A percentile compares a stretch with the other conserved stretches of the same genome.
Conservation (phyloP, 371 early-diverging fungal species). For the Mucor sp. region DNA sequence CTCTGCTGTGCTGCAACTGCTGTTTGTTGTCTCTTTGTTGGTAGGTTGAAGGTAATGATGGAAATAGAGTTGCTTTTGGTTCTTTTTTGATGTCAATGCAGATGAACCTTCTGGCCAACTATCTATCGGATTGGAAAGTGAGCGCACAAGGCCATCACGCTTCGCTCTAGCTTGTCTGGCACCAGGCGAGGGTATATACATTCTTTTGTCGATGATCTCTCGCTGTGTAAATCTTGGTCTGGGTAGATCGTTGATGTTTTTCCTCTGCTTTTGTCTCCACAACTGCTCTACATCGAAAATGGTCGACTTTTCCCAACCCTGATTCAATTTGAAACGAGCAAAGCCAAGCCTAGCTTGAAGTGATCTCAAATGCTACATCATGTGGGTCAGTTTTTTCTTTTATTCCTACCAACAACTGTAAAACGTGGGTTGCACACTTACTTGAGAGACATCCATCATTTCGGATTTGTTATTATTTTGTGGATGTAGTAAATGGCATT, state of each 20-base stretch:
- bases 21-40: background rate
- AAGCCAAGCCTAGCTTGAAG: slow-evolving; percentile 38
- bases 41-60: slow-evolving; percentile 1
- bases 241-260: slow-evolving; percentile 30
- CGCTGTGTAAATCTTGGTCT: slow-evolving; percentile 45
- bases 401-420: too few relatives aligned
- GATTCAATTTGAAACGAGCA: slow-evolving; percentile 44
- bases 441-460: slow-evolving; percentile 17
- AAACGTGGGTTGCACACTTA: slow-evolving; percentile 15
- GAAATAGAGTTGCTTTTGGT: background rate
- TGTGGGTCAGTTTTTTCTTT: background rate
- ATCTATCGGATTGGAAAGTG: slow-evolving; percentile 16
- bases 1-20: background rate
- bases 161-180: slow-evolving; percentile 18
- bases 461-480: background rate
- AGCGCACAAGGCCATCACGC: slow-evolving; percentile 22
- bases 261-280: slow-evolving; percentile 40
- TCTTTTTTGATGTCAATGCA: background rate
- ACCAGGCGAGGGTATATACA: slow-evolving; percentile 19
- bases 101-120: background rate
- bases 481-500: slow-evolving; percentile 5
- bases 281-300: slow-evolving; percentile 37
- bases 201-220: slow-evolving; percentile 38
- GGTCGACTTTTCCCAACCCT: slow-evolving; percentile 45
- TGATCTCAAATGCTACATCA: slow-evolving; percentile 24